Evolutionary conservation across 257 asterid species (phyloP).

Genomic region (Petunia axillaris): DNA sequence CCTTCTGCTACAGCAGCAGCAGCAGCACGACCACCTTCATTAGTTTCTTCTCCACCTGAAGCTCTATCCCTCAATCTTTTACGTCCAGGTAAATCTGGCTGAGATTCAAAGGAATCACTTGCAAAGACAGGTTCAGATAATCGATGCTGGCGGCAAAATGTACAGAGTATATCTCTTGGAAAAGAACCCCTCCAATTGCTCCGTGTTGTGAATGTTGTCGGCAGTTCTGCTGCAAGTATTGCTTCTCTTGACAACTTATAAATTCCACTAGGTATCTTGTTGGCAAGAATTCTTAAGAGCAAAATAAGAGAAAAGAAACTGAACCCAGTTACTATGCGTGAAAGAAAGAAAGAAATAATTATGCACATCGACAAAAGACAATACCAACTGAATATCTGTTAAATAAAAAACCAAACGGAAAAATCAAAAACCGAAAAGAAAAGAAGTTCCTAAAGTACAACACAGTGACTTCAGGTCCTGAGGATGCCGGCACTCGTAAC

Average conservation of each 20-base stretch:
- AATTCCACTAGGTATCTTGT: slow-evolving; percentile 76
- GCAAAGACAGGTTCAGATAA: slow-evolving; percentile 76
- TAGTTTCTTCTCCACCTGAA: slow-evolving; percentile 42
- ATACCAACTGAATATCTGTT: background rate
- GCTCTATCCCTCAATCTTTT: slow-evolving; percentile 59
- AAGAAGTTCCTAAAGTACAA: slow-evolving; percentile 21
- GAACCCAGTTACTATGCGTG: background rate
- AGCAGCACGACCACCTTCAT: slow-evolving; percentile 36
- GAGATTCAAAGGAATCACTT: slow-evolving; percentile 39
- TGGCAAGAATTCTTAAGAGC: slow-evolving; percentile 58
- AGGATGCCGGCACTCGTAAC: background rate
- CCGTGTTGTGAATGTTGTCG: slow-evolving; percentile 63
- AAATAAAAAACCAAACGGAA: slow-evolving; percentile 17
- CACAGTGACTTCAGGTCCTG: background rate
- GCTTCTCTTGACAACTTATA: slow-evolving; percentile 86
- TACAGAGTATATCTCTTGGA: slow-evolving; percentile 75
- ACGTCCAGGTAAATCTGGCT: slow-evolving; percentile 50
- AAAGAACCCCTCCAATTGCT: slow-evolving; percentile 83
- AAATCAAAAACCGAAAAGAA: background rate
- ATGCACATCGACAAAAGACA: background rate
- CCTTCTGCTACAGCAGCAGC: slow-evolving; percentile 33
- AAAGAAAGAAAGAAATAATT: background rate
- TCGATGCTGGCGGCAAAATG: slow-evolving; percentile 81
- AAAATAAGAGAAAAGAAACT: slow-evolving; percentile 23
- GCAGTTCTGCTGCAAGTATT: slow-evolving; percentile 76